Base-by-base conservation (phyloP, 768 basidiomycete genomes). In the Chalciporus sphaerocephalus region DNA sequence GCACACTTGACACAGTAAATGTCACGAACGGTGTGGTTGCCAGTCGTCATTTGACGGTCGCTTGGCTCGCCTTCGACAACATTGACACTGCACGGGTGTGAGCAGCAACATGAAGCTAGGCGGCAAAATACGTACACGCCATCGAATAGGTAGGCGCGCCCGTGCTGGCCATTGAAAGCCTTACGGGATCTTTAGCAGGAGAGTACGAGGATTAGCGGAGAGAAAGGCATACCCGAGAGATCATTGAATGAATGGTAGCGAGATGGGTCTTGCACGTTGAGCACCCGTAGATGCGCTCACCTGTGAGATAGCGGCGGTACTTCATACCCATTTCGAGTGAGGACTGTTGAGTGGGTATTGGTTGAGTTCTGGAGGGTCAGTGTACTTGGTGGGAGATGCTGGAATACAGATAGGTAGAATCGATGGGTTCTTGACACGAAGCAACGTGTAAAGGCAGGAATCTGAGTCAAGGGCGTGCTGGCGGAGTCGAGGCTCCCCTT, bases 161-260 rank as follows among this genome's bases (percentile, higher is more conserved):
- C 95, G 66, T 96, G 92, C 68, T 96, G 92, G 21, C 95, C 95
- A 52, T 91, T 93, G 76, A 98, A 98, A 35, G 90, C 89, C 95
- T 98, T 65, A 34, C 44, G 52, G 47, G 42, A 57, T 33, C 36
- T 38, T 52, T 15, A 62, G 58, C 38, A 44, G 33, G 35, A 34
- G n/a, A 22, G 38, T 15, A 41, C 35, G 27, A 24, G 46, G 16
- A 22, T 39, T 24, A 35, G 33, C 24, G 16, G 36, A 22, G 20
- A 36, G 22, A 28, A 35, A 27, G 9, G 71, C 83, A 56, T 55
- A 91, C 92, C 65, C 90, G 76, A 48, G 90, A 92, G 56, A 93
- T 80, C 87, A 94, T 92, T 35, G 85, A 83, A 63, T 91, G 86
- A 46, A 90, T 85, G 21, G 89, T 91, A n/a, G 90, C 83, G 37